A percentile compares a stretch with the other conserved stretches of the same genome.
These are phyloP conservation scores for Funneliformis caledonium DNA, from an alignment of 371 early-diverging fungal genomes.

Conservation along the genomic window DNA sequence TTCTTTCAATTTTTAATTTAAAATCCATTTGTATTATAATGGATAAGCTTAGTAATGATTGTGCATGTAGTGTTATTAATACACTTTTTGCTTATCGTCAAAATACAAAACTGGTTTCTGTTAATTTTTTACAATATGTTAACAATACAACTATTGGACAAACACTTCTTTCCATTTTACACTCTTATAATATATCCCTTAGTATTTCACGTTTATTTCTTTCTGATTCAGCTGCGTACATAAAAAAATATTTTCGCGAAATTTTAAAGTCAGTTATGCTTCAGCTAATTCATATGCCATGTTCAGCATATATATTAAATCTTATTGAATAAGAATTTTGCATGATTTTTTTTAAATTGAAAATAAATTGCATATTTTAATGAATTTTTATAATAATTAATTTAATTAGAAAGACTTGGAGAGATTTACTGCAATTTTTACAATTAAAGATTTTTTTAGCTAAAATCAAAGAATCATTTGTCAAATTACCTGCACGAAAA, in stretches of 20 bases:
- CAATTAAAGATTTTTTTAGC: conserved; percentile 14
- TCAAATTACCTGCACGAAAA: conserved; percentile 19
- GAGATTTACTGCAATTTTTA: background rate
- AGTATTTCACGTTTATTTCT: conserved; percentile 20
- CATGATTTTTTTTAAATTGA: background rate
- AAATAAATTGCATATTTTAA: background rate
- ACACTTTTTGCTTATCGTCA: background rate
- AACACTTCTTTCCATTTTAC: background rate
- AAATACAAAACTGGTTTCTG: conserved; percentile 1
- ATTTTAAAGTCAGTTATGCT: conserved; percentile 12
- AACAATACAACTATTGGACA: conserved; percentile 18
- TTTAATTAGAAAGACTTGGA: conserved; percentile 7
- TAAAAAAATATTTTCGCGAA: conserved; percentile 17
- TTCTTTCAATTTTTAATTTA: background rate
- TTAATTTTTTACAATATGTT: conserved; percentile 18
- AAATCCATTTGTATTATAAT: conserved; percentile 23
- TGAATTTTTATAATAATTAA: background rate
- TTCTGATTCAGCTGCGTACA: background rate
- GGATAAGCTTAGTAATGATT: conserved; percentile 1
- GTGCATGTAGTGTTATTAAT: conserved; percentile 18
- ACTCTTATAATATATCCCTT: background rate
- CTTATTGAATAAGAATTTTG: background rate
- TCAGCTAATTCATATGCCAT: background rate
- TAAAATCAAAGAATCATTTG: conserved; percentile 19
- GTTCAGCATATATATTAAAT: conserved; percentile 5